Evolutionary conservation across 177 flowering plant species (phyloP), one percentile per base, ranked within the genome.

Genomic region (Vitis hybrid): DNA sequence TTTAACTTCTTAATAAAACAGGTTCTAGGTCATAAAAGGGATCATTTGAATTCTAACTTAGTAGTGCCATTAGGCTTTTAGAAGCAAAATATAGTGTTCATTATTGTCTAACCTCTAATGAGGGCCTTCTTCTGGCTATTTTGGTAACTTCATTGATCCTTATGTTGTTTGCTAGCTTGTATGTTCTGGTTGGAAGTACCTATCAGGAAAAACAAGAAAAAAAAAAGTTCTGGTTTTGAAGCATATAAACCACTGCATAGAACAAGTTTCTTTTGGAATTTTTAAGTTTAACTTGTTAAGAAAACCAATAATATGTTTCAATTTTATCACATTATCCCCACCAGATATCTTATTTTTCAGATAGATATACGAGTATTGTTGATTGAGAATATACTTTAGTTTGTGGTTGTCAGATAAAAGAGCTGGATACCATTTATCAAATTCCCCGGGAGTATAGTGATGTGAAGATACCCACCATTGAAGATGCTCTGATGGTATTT

Each of bases 401-500:
- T 63, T 77, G 56, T 81, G 71, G 59, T 76, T 90, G 84, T 79
- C 47, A 95, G 99, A 90, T 95, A 64, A 80, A 82, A 79, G 81
- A 80, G 66, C 79, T 94, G 53, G 80, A 69, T 78, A 75, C 78
- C 47, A 62, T 64, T 67, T 83, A 76, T 75, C 83, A 73, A 65
- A 75, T 76, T 65, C 64, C 72, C 4, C 49, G 68, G 74, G 80
- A 79, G 76, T 82, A 76, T 71, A 76, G 71, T 69, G 85, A 85
- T 81, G 76, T 70, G 64, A 69, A 61, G 58, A 72, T 95, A 74
- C 86, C 91, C 51, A 86, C 92, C 19, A 60, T 88, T 70, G 92
- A 89, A 84, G 95, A 92, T 67, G 98, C 99, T 59, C 73, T 95
- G 67, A 64, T 12, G 88, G 99, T 95, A 90, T 38, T 59, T 59